phyloP scores from a whole-genome alignment of 139 green algal species.

The Chlamydomonas incerta region DNA sequence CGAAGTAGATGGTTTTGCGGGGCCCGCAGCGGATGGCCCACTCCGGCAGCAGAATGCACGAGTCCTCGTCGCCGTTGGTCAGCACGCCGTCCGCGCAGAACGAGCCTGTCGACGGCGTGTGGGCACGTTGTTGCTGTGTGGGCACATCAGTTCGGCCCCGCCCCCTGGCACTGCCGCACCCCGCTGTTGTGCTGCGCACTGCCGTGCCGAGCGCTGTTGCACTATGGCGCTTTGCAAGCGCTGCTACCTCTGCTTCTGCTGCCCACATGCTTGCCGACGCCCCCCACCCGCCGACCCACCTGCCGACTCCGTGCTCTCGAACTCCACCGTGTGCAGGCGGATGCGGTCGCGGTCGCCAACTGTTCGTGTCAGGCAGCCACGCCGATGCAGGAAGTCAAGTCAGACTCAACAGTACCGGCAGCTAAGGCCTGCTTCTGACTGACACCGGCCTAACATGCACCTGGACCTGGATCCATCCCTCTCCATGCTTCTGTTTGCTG shows the following conservation, averaged over 20 bases:
- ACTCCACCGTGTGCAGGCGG: constrained; percentile 80
- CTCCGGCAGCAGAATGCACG: constrained; percentile 76
- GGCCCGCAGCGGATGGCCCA: constrained; percentile 86
- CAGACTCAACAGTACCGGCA: too few species aligned
- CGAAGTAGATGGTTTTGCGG: constrained; percentile 83
- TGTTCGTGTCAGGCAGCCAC: constrained; percentile 14
- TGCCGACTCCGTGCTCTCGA: constrained; percentile 76
- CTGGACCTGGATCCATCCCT: not conserved
- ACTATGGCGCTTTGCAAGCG: too few species aligned
- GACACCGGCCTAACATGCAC: not conserved
- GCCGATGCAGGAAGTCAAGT: not conserved
- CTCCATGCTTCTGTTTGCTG: not conserved
- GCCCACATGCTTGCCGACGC: too few species aligned
- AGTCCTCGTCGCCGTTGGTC: constrained; percentile 67
- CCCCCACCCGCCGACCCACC: constrained; percentile 42
- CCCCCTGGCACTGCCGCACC: too few species aligned
- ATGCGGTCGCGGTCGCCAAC: constrained; percentile 85
- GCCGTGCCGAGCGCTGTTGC: too few species aligned
- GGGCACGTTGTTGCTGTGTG: too few species aligned
- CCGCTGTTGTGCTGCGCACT: too few species aligned
- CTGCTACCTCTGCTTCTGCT: too few species aligned
- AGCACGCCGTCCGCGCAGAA: constrained; percentile 60
- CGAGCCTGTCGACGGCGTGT: constrained; percentile 44
- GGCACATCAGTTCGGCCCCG: too few species aligned
- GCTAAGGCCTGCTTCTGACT: not conserved